A percentile compares a stretch with the other conserved stretches of the same genome.
Conservation (phyloP, 306 rosid species). For the Vigna mungo region DNA sequence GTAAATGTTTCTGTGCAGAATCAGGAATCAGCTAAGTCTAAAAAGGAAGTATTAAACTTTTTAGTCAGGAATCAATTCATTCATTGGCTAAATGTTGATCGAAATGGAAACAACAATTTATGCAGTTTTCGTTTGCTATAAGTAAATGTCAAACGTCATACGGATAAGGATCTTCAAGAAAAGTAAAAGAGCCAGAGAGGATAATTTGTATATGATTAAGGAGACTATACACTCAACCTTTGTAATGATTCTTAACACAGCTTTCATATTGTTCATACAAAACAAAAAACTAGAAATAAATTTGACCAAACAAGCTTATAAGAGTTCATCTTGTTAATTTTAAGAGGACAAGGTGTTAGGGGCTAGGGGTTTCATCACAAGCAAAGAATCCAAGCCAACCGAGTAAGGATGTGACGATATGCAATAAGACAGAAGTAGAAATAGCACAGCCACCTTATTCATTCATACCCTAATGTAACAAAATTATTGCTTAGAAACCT, state of each 20-base stretch:
- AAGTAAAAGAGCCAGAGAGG: constrained; percentile 8
- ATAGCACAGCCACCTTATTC: not conserved
- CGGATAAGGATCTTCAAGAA: constrained; percentile 5
- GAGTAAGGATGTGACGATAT: not conserved
- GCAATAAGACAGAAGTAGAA: constrained; percentile 6
- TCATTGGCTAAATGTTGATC: not conserved
- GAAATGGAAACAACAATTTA: constrained; percentile 28
- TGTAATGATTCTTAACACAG: constrained; percentile 1
- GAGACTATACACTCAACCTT: not conserved
- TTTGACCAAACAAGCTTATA: not conserved
- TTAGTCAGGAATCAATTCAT: not conserved
- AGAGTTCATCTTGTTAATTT: too few relatives aligned
- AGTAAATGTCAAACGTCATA: not conserved
- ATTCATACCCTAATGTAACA: not conserved
- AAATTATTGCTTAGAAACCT: not conserved
- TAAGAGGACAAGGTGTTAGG: too few relatives aligned
- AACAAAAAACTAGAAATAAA: constrained; percentile 9
- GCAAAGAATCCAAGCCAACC: constrained; percentile 18
- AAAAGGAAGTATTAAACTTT: not conserved
- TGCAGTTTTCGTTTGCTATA: not conserved
- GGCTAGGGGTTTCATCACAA: not conserved
- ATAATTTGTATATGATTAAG: constrained; percentile 14
- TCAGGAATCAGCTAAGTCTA: not conserved
- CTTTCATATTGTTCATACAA: not conserved
- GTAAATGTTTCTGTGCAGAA: constrained; percentile 19